These are phyloP conservation scores for Angophora floribunda DNA, from an alignment of 345 rosid species.

Conservation along the genomic window DNA sequence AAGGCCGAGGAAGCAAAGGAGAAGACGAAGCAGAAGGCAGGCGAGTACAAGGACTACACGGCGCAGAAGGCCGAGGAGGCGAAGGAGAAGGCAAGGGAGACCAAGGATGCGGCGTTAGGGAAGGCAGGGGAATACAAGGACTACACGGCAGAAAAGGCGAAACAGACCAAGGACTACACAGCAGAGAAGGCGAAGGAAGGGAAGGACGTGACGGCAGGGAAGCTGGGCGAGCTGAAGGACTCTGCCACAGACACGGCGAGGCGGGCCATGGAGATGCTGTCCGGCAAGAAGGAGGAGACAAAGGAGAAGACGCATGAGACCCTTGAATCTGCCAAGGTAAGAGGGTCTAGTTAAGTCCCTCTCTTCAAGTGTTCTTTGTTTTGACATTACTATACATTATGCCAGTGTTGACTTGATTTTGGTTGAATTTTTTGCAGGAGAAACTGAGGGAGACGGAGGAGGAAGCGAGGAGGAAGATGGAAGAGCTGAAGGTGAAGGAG, in stretches of 20 bases:
- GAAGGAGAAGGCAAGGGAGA: background rate
- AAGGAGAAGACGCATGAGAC: conserved; percentile 43
- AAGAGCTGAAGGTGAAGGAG: conserved; percentile 33
- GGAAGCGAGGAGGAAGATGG: conserved; percentile 38
- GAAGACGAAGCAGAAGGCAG: background rate
- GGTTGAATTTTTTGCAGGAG: conserved; percentile 13
- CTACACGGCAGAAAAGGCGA: background rate
- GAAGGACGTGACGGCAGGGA: conserved; percentile 18
- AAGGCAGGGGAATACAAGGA: conserved; percentile 3
- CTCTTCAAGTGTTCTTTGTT: background rate
- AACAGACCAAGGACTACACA: background rate
- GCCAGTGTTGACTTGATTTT: background rate
- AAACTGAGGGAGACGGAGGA: conserved; percentile 36
- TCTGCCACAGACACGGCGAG: conserved; percentile 46
- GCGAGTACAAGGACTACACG: conserved; percentile 6
- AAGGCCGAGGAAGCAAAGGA: background rate
- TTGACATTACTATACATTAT: background rate
- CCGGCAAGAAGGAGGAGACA: conserved; percentile 45
- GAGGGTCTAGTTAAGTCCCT: background rate
- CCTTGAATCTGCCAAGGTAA: conserved; percentile 26
- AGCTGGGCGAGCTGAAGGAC: conserved; percentile 35
- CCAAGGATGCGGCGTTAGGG: no score
- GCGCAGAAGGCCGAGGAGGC: conserved; percentile 4
- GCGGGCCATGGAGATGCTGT: conserved; percentile 41
- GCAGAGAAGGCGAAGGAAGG: conserved; percentile 23